A percentile compares a stretch with the other conserved stretches of the same genome.
Conservation (phyloP, 75 land plant species). For the Cryptomeria japonica region DNA sequence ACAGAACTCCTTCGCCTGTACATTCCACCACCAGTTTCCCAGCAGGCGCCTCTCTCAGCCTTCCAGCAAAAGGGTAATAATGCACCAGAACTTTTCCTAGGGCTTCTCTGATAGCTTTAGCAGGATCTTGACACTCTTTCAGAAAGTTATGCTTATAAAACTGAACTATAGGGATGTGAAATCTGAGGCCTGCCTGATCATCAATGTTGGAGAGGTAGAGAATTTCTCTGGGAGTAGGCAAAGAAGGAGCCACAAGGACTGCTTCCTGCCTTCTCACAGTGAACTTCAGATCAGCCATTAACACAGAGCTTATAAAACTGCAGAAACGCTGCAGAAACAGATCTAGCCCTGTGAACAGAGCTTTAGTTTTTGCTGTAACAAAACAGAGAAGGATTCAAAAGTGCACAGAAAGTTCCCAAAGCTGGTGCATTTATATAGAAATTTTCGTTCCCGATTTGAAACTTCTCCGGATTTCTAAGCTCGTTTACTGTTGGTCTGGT, state of each 20-base stretch:
- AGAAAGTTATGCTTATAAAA: conserved; percentile 18
- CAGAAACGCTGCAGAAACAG: too few relatives aligned
- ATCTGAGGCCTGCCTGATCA: conserved; percentile 48
- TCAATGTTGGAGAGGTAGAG: conserved; percentile 41
- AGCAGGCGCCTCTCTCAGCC: conserved; percentile 35
- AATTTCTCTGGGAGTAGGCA: conserved; percentile 29
- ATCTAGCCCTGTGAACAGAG: too few relatives aligned
- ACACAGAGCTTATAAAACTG: background rate
- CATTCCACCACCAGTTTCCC: conserved; percentile 53
- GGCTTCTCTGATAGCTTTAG: conserved; percentile 28
- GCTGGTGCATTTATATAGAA: too few relatives aligned
- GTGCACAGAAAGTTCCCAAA: too few relatives aligned
- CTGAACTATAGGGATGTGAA: conserved; percentile 37
- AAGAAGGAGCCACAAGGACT: conserved; percentile 27
- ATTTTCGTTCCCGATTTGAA: too few relatives aligned
- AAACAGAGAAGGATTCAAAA: too few relatives aligned
- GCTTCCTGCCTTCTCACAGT: conserved; percentile 9
- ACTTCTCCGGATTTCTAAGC: too few relatives aligned
- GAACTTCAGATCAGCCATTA: conserved; percentile 9
- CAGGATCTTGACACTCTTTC: conserved; percentile 37
- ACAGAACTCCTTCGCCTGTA: conserved; percentile 65
- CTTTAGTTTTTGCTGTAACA: too few relatives aligned
- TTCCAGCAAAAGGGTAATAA: conserved; percentile 71
- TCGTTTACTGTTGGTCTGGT: too few relatives aligned
- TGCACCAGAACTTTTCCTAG: conserved; percentile 40